Conservation (phyloP, 176 grass and related monocot genomes). For the Elymus sibiricus region DNA sequence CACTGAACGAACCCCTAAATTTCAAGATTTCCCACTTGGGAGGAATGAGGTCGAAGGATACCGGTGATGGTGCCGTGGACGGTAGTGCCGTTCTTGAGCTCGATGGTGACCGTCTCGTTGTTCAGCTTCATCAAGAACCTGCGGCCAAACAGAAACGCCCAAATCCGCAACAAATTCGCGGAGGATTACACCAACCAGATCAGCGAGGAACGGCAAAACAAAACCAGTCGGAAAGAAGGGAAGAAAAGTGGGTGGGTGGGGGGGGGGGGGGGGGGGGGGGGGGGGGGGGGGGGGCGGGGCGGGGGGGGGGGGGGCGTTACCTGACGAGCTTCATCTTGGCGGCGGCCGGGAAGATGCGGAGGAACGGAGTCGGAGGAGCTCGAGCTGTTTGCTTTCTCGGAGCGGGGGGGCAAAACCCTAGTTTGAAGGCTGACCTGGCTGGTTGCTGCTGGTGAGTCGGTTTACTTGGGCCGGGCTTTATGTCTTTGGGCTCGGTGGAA, state of each 20-base stretch:
- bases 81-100: conserved; percentile 95
- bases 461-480: conserved; percentile 24
- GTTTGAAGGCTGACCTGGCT: conserved; percentile 38
- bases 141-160: neutral
- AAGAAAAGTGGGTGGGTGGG: no score
- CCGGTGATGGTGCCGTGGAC: conserved; percentile 92
- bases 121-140: conserved; percentile 99
- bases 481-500: neutral
- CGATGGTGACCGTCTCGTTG: conserved; percentile 96
- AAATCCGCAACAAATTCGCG: conserved; percentile 25
- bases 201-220: neutral
- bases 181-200: conserved; percentile 7
- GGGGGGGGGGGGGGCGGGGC: neutral
- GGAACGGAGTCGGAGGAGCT: conserved; percentile 3
- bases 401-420: conserved; percentile 55
- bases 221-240: neutral
- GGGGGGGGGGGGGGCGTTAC: conserved; percentile 1
- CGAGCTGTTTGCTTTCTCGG: conserved; percentile 30
- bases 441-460: neutral
- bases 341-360: neutral
- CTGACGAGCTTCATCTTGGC: conserved; percentile 96
- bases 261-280: neutral
- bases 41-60: conserved; percentile 20
- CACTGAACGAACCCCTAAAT: neutral
- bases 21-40: neutral